These are phyloP conservation scores for Kluyveromyces lactis DNA, from an alignment of 805 yeast species.

Conservation along the genomic window DNA sequence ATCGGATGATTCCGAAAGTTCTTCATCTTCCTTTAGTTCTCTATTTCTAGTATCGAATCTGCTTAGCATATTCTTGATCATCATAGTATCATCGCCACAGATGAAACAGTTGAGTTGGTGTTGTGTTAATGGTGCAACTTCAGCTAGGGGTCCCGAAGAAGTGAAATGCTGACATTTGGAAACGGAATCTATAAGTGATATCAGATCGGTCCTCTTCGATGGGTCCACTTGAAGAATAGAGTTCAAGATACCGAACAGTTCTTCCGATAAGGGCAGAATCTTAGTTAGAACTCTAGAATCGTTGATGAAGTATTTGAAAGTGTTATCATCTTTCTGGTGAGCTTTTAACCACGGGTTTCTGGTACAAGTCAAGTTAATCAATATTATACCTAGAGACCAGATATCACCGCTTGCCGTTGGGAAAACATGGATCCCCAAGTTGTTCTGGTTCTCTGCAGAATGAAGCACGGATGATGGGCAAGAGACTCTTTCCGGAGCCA, in stretches of 20 bases:
- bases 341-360: constrained; percentile 91
- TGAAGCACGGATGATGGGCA: constrained; percentile 25
- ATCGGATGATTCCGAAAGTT: neutral
- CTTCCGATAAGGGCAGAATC: constrained; percentile 66
- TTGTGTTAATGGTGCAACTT: constrained; percentile 15
- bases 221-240: constrained; percentile 29
- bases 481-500: constrained; percentile 82
- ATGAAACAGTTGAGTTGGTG: constrained; percentile 13
- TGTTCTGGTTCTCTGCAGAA: constrained; percentile 15
- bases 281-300: constrained; percentile 48
- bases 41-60: constrained; percentile 5
- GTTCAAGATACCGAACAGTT: constrained; percentile 45
- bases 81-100: constrained; percentile 13
- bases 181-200: constrained; percentile 17
- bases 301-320: constrained; percentile 56
- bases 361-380: constrained; percentile 72
- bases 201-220: constrained; percentile 23
- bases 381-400: constrained; percentile 79
- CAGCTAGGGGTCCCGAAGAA: constrained; percentile 21
- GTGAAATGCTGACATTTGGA: constrained; percentile 21
- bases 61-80: constrained; percentile 13
- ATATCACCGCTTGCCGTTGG: constrained; percentile 77
- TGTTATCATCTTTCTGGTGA: constrained; percentile 45
- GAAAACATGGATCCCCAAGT: constrained; percentile 9
- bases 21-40: neutral